Conservation (phyloP, 352 stramenopile species). For the Phytophthora pinifolia region DNA sequence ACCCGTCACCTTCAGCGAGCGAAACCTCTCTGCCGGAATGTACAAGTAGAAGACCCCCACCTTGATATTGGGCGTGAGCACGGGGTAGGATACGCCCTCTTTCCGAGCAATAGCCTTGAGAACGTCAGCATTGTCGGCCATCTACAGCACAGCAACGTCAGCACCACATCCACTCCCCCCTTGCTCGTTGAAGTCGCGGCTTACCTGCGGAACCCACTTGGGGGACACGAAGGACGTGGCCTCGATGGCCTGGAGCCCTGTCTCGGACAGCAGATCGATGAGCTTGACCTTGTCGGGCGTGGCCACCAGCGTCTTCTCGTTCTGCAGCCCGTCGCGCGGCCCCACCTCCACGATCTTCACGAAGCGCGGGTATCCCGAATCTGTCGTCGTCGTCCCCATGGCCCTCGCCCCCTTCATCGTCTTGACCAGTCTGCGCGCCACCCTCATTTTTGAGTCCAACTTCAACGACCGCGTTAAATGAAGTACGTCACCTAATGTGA, state of each 20-base stretch:
- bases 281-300: conserved; percentile 92
- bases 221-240: conserved; percentile 95
- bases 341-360: conserved; percentile 96
- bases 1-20: neutral
- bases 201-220: conserved; percentile 95
- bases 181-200: neutral
- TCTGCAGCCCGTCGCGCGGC: conserved; percentile 96
- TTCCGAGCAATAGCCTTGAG: conserved; percentile 82
- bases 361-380: conserved; percentile 53
- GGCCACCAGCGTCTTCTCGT: conserved; percentile 89
- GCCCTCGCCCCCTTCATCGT: conserved; percentile 6
- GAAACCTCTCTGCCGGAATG: neutral
- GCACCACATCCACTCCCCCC: neutral
- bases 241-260: conserved; percentile 92
- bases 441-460: too few species aligned
- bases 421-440: conserved; percentile 4
- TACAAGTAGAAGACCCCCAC: neutral
- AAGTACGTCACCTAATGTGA: too few species aligned
- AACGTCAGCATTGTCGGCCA: conserved; percentile 92
- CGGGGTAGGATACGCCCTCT: conserved; percentile 83
- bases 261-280: conserved; percentile 89
- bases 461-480: neutral
- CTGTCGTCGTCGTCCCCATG: conserved; percentile 8
- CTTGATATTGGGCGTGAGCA: conserved; percentile 95
- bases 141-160: conserved; percentile 49